Evolutionary conservation across 352 stramenopile genomes (phyloP).

Genomic region (Globisporangium mamillatum): DNA sequence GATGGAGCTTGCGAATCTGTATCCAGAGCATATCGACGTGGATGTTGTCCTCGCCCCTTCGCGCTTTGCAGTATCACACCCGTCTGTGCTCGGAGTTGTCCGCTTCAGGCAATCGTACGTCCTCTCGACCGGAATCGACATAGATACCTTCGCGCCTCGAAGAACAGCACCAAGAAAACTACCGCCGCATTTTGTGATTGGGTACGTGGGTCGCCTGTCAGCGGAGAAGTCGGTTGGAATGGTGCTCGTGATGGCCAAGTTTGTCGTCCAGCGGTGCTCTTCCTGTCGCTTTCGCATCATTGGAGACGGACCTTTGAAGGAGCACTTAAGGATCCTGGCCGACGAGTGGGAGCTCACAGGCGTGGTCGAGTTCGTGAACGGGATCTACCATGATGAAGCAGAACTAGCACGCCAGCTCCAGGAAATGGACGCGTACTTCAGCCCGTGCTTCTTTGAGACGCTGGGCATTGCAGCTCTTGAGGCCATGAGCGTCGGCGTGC

Average conservation of each 20-base stretch:
- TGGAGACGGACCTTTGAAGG: constrained; percentile 35
- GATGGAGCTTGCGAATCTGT: constrained; percentile 55
- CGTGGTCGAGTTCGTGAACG: constrained; percentile 39
- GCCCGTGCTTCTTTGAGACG: constrained; percentile 44
- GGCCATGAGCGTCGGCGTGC: constrained; percentile 54
- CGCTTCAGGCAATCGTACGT: constrained; percentile 25
- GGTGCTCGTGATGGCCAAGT: constrained; percentile 29
- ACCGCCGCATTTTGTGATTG: constrained; percentile 31
- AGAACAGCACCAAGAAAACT: neutral
- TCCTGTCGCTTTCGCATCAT: constrained; percentile 30
- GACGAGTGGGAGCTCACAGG: constrained; percentile 28
- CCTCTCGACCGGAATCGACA: constrained; percentile 44
- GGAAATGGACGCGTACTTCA: constrained; percentile 41
- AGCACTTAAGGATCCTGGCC: constrained; percentile 24
- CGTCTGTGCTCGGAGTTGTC: constrained; percentile 31
- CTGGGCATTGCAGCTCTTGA: constrained; percentile 52
- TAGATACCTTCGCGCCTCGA: constrained; percentile 30
- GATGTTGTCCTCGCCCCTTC: constrained; percentile 55
- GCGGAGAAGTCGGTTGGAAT: constrained; percentile 51
- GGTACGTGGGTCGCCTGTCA: constrained; percentile 43
- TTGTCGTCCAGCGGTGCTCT: constrained; percentile 23
- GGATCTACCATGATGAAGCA: constrained; percentile 43
- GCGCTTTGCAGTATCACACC: constrained; percentile 45
- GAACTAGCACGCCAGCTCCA: constrained; percentile 29
- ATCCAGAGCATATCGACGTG: constrained; percentile 31